Evolutionary conservation across 805 yeast species (phyloP).

Genomic region (Zygosaccharomyces bailii): DNA sequence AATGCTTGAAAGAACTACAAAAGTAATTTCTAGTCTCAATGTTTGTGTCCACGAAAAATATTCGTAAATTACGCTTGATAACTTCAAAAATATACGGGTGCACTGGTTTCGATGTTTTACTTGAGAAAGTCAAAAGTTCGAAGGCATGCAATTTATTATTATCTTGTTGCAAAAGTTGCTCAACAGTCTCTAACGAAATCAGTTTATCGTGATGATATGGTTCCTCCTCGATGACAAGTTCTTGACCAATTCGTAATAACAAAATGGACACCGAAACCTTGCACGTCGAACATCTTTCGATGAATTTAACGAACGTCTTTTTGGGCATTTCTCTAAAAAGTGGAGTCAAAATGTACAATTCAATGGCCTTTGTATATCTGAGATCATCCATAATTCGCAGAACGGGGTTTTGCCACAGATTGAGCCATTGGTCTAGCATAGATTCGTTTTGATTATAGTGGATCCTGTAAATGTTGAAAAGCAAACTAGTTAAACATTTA

Average conservation of each 20-base stretch:
- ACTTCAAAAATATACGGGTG: slow-evolving; percentile 43
- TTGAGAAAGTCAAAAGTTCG: slow-evolving; percentile 57
- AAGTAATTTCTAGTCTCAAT: slow-evolving; percentile 68
- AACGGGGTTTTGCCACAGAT: slow-evolving; percentile 47
- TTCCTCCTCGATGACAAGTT: slow-evolving; percentile 49
- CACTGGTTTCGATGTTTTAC: slow-evolving; percentile 59
- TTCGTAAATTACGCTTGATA: slow-evolving; percentile 44
- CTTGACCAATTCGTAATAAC: slow-evolving; percentile 62
- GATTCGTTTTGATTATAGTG: slow-evolving; percentile 21
- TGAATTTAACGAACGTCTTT: slow-evolving; percentile 40
- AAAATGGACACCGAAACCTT: slow-evolving; percentile 46
- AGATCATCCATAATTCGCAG: slow-evolving; percentile 35
- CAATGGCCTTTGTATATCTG: slow-evolving; percentile 45
- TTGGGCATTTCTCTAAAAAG: slow-evolving; percentile 52
- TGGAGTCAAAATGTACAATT: slow-evolving; percentile 58
- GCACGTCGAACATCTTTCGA: slow-evolving; percentile 14
- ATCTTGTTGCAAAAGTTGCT: slow-evolving; percentile 45
- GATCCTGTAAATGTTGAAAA: slow-evolving; percentile 37
- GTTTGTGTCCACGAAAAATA: slow-evolving; percentile 60
- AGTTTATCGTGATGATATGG: slow-evolving; percentile 42
- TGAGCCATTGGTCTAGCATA: slow-evolving; percentile 42
- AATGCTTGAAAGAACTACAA: slow-evolving; percentile 56
- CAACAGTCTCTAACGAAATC: slow-evolving; percentile 36
- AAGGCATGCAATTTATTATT: slow-evolving; percentile 50
- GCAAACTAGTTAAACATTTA: slow-evolving; percentile 47